Percentiles rank a stretch among this genome's conserved stretches.
These are phyloP conservation scores for Amesomyces nigricolor DNA, from an alignment of 2,329 filamentous ascomycete species.

Conservation along the genomic window DNA sequence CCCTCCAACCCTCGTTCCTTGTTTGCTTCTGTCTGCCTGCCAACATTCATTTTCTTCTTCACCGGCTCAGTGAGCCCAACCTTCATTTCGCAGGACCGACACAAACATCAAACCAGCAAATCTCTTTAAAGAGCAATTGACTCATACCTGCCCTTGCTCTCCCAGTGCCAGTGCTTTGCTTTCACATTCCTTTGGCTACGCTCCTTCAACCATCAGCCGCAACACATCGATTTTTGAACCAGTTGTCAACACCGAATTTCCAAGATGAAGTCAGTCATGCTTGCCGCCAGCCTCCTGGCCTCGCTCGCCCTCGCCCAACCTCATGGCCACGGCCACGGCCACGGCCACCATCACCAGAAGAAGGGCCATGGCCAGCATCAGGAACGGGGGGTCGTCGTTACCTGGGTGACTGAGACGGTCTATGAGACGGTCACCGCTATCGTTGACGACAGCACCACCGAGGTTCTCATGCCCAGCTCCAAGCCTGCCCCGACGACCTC, in stretches of 20 bases:
- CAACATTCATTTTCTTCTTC: conserved; percentile 26
- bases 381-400: conserved; percentile 42
- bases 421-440: conserved; percentile 46
- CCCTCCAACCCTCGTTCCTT: conserved; percentile 3
- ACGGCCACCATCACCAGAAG: conserved; percentile 28
- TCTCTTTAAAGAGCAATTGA: not conserved
- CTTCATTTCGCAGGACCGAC: conserved; percentile 16
- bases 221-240: no score
- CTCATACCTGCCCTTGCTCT: not conserved
- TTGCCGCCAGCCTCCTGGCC: conserved; percentile 40
- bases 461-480: conserved; percentile 36
- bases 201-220: not conserved
- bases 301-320: conserved; percentile 47
- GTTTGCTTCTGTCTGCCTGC: conserved; percentile 10
- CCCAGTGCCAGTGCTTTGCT: not conserved
- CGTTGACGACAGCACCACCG: conserved; percentile 45
- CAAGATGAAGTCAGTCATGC: conserved; percentile 40
- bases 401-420: conserved; percentile 44
- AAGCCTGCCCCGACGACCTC: conserved; percentile 21
- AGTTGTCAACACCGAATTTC: not conserved
- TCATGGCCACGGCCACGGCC: conserved; percentile 34
- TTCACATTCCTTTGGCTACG: not conserved
- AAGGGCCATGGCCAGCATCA: conserved; percentile 31
- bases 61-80: conserved; percentile 22
- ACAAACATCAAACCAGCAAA: not conserved